Percentiles rank a stretch among this genome's conserved stretches.
phyloP scores from a whole-genome alignment of 441 rosid genomes.

The Pelargonium fulgidum region DNA sequence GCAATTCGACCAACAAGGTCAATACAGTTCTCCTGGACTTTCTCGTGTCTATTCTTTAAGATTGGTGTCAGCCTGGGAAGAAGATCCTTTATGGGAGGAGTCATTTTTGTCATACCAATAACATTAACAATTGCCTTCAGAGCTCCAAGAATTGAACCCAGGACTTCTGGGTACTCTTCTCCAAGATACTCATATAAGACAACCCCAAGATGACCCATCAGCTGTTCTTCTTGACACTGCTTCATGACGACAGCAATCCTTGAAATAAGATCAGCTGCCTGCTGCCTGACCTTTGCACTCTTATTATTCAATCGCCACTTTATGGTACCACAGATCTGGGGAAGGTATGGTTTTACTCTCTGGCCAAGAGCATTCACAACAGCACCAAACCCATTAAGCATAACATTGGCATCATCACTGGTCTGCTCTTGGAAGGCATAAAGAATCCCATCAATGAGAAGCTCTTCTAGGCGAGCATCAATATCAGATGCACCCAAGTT shows the following conservation, averaged over 20 bases:
- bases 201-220: conserved; percentile 98
- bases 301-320: conserved; percentile 99
- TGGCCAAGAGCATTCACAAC: conserved; percentile 92
- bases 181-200: conserved; percentile 91
- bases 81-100: conserved; percentile 95
- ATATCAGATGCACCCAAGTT: conserved; percentile 92
- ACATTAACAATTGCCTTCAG: conserved; percentile 92
- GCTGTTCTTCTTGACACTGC: conserved; percentile 92
- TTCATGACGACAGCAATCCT: conserved; percentile 95
- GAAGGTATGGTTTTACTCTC: conserved; percentile 95
- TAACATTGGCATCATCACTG: conserved; percentile 89
- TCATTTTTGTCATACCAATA: conserved; percentile 98
- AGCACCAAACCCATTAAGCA: conserved; percentile 98
- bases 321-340: conserved; percentile 97
- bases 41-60: conserved; percentile 95
- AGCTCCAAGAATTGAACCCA: conserved; percentile 97
- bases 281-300: conserved; percentile 95
- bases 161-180: conserved; percentile 95
- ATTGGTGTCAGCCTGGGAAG: conserved; percentile 95
- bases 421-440: conserved; percentile 99
- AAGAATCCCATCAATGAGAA: conserved; percentile 92
- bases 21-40: conserved; percentile 94
- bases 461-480: conserved; percentile 83
- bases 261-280: conserved; percentile 94
- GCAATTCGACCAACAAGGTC: conserved; percentile 97